Conservation (phyloP, 495 filamentous ascomycete genomes). For the Pyronema omphalodes region DNA sequence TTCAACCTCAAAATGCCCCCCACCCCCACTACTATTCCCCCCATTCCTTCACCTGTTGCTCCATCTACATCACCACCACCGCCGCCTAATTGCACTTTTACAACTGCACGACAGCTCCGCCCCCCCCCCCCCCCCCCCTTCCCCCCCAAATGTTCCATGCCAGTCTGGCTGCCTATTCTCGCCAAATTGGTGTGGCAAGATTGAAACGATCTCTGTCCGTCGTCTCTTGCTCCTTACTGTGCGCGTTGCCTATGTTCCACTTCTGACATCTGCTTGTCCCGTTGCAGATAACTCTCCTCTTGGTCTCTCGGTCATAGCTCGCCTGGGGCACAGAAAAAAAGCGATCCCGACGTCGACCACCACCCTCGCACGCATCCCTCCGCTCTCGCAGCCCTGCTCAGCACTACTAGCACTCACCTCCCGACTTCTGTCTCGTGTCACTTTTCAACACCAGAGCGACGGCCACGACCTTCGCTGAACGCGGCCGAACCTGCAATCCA, state of each 20-base stretch:
- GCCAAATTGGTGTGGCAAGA: no score
- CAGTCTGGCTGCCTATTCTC: no score
- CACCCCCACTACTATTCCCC: no score
- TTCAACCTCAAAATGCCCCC: no score
- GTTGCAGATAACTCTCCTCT: neutral
- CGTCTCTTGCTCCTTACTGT: no score
- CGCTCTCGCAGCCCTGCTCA: neutral
- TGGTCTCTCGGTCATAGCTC: neutral
- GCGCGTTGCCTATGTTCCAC: neutral
- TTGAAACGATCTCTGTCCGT: no score
- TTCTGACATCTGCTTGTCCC: neutral
- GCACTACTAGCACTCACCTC: neutral
- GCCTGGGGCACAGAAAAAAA: neutral
- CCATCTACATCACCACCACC: no score
- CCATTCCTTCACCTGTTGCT: no score
- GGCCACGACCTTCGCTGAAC: neutral
- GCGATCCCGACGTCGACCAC: neutral
- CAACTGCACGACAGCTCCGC: no score
- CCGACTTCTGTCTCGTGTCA: conserved; percentile 1
- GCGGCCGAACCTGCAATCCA: neutral
- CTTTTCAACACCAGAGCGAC: neutral
- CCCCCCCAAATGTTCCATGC: no score
- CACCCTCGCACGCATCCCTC: neutral
- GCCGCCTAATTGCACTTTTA: no score
- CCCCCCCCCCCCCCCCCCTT: no score